Evolutionary conservation across 2,329 filamentous ascomycete genomes (phyloP), one percentile per base, ranked within the genome.

Genomic region (Cyphellophora attinorum): DNA sequence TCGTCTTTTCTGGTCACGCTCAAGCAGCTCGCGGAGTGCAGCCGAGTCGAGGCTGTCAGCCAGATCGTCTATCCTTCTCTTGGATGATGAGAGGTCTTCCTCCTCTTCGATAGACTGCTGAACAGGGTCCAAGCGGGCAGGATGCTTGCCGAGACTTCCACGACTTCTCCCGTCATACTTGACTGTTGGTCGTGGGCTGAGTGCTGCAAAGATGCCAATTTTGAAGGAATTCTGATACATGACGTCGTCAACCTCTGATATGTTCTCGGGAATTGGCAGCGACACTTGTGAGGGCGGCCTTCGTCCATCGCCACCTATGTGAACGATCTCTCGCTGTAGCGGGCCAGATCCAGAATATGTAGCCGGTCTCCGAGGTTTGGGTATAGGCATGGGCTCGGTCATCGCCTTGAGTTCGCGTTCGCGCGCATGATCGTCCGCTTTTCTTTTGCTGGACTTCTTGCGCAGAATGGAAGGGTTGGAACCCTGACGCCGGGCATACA

Each of bases 361-460:
- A 8, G 70, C 70, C 5, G 78, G 68, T 33, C 82, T 74, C 34
- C 67, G 70, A 5, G 84, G 77, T 46, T 79, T 72, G 5, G 83
- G 78, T 47, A 80, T 72, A 2, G 71, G 68, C 19, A 38, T 33
- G 41, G 71, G 72, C 27, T 76, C 74, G 51, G 76, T 82, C 81
- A 95, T 84, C 35, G 84, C 78, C 53, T 79, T 83, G 52, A 95
- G 86, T 59, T 94, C 85, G 42, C 84, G 84, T 59, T 94, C 88
- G 38, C 89, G 74, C 39, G 81, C 70, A 53, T 76, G 74, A 43
- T 93, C 83, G 43, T 81, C 71, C 47, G 80, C 79, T 50, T 79
- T 78, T 49, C 80, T 75, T 60, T 84, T 93, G 64, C 76, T 86
- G 27, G 81, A 81, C 52, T 77, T 85, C 41, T 79, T 78, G 39